A percentile compares a stretch with the other conserved stretches of the same genome.
These are phyloP conservation scores for Backusella tarrabulga DNA, from an alignment of 192 early-diverging fungal species.

Conservation along the genomic window DNA sequence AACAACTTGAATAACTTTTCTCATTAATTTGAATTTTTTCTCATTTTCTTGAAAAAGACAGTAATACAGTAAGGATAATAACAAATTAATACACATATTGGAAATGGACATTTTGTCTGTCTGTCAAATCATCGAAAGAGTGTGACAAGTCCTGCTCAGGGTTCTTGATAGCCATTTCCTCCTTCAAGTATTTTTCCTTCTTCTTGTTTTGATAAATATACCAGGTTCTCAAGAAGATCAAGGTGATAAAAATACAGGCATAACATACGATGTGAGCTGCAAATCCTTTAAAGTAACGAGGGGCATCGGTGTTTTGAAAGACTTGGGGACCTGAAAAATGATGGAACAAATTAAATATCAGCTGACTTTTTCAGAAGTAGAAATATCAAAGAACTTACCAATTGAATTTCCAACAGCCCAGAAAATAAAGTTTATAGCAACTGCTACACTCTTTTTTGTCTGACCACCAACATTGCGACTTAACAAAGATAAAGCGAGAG, in stretches of 20 bases:
- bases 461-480: slow-evolving; percentile 26
- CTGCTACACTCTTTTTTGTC: slow-evolving; percentile 17
- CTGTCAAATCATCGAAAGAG: slow-evolving; percentile 25
- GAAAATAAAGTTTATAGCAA: slow-evolving; percentile 21
- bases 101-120: slow-evolving; percentile 19
- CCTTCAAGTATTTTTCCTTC: background rate
- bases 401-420: slow-evolving; percentile 24
- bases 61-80: background rate
- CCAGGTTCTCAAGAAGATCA: background rate
- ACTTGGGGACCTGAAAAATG: background rate
- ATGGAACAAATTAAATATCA: background rate
- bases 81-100: slow-evolving; percentile 16
- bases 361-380: background rate
- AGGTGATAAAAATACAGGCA: background rate
- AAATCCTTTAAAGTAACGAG: slow-evolving; percentile 21
- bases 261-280: slow-evolving; percentile 16
- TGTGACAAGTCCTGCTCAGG: slow-evolving; percentile 8
- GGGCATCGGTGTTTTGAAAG: slow-evolving; percentile 10
- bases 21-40: too few species aligned
- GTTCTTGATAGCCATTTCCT: background rate
- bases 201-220: background rate
- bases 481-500: slow-evolving; percentile 15
- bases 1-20: too few species aligned
- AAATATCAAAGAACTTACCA: background rate
- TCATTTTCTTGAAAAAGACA: too few species aligned